Base-by-base conservation (phyloP, 2,329 filamentous ascomycete species). In the Epichloe typhina region DNA sequence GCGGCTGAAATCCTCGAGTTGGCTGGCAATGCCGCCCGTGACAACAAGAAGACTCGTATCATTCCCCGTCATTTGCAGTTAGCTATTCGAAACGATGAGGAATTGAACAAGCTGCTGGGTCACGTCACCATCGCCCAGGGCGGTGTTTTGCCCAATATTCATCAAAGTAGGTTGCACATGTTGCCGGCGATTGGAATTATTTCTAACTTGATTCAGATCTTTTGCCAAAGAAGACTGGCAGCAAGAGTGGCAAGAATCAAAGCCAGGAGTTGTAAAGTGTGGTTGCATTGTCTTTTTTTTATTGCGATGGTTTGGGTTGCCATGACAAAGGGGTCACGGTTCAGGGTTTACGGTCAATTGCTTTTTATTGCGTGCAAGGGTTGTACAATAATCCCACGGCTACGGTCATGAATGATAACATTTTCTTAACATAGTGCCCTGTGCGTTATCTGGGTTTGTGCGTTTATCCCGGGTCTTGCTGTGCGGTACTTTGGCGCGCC, bases 41-140 rank as follows among this genome's bases (percentile, higher is more conserved):
- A 98, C 77, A 96, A 97, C 84, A 98, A 98, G 88, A 97, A 97
- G 86, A 98, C 91, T 59, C 90, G 93, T 86, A 98, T 98, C 77
- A 98, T 97, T 55, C 93, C 93, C 59, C 89, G 93, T 73, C 93
- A 98, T 74, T 83, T 98, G 46, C 93, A 98, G 79, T 88, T 98
- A 63, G 93, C 93, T 74, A 98, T 98, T 78, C 85, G 93, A 67
- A 96, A 96, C 77, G 91, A 97, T 72, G 91, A 97, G 82, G 93
- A 98, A 76, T 73, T 97, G 86, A 96, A 97, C 86, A 97, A 95
- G 82, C 84, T 95, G 56, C 80, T 95, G 58, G 90, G 90, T 53
- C 88, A 95, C 70, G 89, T 95, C 73, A 96, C 89, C 69, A 95
- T 95, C 65, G 89, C 90, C 70, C 90, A 95, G 76, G 89, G 88